Evolutionary conservation across 345 rosid species (phyloP), one percentile per base, ranked within the genome.

Genomic region (Mallotus nudiflorus): DNA sequence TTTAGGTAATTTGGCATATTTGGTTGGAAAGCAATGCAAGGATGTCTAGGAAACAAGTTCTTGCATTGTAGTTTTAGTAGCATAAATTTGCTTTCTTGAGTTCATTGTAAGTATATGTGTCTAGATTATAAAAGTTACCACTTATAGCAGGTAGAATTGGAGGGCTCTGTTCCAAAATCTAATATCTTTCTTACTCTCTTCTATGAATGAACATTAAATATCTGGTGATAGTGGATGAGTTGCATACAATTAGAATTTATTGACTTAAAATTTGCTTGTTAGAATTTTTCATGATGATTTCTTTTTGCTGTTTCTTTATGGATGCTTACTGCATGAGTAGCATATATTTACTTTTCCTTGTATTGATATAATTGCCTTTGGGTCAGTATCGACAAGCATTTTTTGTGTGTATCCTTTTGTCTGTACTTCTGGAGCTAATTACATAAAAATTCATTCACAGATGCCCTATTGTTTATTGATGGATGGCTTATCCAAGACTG

Each of bases 381-480:
- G n/a, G 74, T 67, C 60, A 54, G 20, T 28, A 64, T 56, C 49
- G 59, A 48, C 48, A 68, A 3, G 20, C 35, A 49, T 54, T 8
- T 25, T 22, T n/a, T n/a, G n/a, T 63, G 5, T 57, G 13, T 9
- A 16, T 73, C 69, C 55, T 25, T 67, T 70, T 40, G 24, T 59
- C 19, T 33, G 29, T 4, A 28, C 39, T 54, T 73, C 56, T 60
- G 12, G 67, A 50, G 25, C 78, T 85, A 68, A 25, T 24, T 42
- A 16, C 71, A 29, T 50, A 28, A 45, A 49, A 40, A 67, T 62
- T 35, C 16, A 44, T 75, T 63, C 80, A 65, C 72, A 94, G 98
- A 89, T 91, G 87, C 94, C 98, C 16, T 94, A 88, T 70, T 91
- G 97, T 85, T 71, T 85, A 77, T 70, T 94, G 83, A 91, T 94